Conservation (phyloP, 345 rosid genomes). For the Citrus inodora region DNA sequence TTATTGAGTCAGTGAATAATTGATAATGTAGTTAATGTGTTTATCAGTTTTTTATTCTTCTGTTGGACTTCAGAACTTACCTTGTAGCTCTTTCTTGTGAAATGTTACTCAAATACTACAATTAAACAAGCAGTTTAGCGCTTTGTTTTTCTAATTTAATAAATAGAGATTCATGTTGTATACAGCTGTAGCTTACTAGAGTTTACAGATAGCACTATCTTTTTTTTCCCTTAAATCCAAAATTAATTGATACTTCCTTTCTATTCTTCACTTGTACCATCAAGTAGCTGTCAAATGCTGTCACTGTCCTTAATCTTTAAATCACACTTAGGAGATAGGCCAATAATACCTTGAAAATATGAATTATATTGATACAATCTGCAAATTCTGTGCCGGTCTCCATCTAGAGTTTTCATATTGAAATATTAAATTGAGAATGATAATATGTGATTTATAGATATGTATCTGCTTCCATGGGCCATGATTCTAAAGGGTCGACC, state of each 20-base stretch:
- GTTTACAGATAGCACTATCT: neutral
- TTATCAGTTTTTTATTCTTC: neutral
- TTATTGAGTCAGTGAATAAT: neutral
- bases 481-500: slow-evolving; percentile 65
- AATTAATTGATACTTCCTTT: neutral
- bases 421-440: slow-evolving; percentile 6
- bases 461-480: slow-evolving; percentile 27
- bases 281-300: neutral
- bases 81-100: neutral
- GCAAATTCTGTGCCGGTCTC: neutral
- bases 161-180: neutral
- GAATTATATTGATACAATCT: slow-evolving; percentile 7
- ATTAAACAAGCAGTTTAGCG: neutral
- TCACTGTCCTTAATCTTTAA: neutral
- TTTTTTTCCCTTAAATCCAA: neutral
- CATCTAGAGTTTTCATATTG: neutral
- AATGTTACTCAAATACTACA: neutral
- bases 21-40: neutral
- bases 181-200: neutral
- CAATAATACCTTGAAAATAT: neutral
- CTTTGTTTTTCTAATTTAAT: neutral
- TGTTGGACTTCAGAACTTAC: neutral
- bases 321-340: neutral
- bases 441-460: slow-evolving; percentile 17
- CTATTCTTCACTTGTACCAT: slow-evolving; percentile 1